A percentile compares a stretch with the other conserved stretches of the same genome.
Conservation (phyloP, 768 basidiomycete species). For the Tulasnella sp. region DNA sequence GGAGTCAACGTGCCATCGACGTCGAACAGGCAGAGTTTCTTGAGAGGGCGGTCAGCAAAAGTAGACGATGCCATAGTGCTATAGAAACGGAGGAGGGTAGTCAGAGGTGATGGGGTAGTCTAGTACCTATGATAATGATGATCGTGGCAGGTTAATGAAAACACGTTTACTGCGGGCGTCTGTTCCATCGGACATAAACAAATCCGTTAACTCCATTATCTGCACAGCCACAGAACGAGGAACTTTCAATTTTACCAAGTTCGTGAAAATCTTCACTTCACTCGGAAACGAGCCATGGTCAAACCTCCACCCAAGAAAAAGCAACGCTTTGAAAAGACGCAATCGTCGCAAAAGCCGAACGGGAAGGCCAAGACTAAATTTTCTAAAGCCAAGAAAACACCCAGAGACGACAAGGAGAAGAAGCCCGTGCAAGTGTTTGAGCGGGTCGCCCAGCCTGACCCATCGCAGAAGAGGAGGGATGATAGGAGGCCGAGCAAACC, state of each 20-base stretch:
- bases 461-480: not conserved
- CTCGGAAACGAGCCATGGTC: not conserved
- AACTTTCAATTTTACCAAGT: conserved; percentile 5
- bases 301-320: not conserved
- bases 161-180: conserved; percentile 1
- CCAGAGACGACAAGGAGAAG: not conserved
- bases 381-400: not conserved
- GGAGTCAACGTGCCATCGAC: conserved; percentile 72
- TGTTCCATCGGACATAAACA: not conserved
- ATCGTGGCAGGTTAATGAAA: not conserved
- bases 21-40: conserved; percentile 75
- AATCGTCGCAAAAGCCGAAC: not conserved
- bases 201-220: not conserved
- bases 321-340: not conserved
- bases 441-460: not conserved
- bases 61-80: not conserved
- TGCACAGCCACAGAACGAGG: not conserved
- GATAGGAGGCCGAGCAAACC: not conserved
- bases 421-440: not conserved
- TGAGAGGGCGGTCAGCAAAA: conserved; percentile 34
- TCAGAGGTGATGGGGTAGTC: not conserved
- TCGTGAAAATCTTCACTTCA: not conserved
- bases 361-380: not conserved
- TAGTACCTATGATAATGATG: not conserved
- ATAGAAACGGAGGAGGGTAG: no score